Evolutionary conservation across 1,139 yeast genomes (phyloP).

Genomic region (Blastobotrys ciferrii): DNA sequence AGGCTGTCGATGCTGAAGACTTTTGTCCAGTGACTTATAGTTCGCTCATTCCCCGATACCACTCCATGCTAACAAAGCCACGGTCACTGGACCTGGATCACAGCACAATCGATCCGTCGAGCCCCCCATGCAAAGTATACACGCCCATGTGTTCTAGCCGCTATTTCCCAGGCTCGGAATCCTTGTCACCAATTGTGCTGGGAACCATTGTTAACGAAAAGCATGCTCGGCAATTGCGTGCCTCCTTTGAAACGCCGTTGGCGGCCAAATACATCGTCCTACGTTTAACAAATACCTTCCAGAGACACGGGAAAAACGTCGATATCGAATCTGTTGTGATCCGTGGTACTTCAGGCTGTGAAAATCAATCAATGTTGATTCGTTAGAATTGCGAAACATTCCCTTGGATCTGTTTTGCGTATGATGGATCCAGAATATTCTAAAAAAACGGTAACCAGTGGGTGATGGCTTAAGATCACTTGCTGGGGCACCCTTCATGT

Average conservation of each 20-base stretch:
- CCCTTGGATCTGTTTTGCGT: neutral
- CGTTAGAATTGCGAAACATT: too few relatives aligned
- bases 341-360: neutral
- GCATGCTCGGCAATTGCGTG: slow-evolving; percentile 16
- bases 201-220: slow-evolving; percentile 14
- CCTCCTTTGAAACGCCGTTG: slow-evolving; percentile 16
- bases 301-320: slow-evolving; percentile 15
- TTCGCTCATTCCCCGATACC: slow-evolving; percentile 5
- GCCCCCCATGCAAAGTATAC: neutral
- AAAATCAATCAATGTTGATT: neutral
- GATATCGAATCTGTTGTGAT: slow-evolving; percentile 17
- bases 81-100: neutral
- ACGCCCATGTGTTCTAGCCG: slow-evolving; percentile 1
- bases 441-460: too few relatives aligned
- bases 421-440: too few relatives aligned
- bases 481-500: too few relatives aligned
- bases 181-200: slow-evolving; percentile 18
- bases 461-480: too few relatives aligned
- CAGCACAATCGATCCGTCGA: neutral
- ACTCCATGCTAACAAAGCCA: slow-evolving; percentile 7
- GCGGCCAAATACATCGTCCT: slow-evolving; percentile 17
- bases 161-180: slow-evolving; percentile 8
- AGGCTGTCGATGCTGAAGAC: neutral
- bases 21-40: neutral
- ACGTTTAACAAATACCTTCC: slow-evolving; percentile 15